Conservation (phyloP, 2,329 filamentous ascomycete species). For the Beauveria pseudobassiana region DNA sequence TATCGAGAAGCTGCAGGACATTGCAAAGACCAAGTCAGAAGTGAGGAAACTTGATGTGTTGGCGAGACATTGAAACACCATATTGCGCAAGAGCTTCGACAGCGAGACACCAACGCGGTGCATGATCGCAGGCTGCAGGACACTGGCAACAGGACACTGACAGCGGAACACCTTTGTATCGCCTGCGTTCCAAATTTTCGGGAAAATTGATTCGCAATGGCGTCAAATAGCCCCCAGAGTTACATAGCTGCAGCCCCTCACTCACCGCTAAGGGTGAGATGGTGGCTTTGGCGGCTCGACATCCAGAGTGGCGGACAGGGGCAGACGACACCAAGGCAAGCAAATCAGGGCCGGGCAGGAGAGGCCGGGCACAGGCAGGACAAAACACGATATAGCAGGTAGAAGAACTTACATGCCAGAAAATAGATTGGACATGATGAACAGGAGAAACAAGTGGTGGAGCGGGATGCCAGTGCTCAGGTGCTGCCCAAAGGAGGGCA, state of each 20-base stretch:
- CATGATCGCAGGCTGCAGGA: not conserved
- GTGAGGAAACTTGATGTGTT: not conserved
- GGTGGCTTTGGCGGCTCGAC: not conserved
- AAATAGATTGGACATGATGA: constrained; percentile 14
- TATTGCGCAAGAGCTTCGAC: not conserved
- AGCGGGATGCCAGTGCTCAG: constrained; percentile 10
- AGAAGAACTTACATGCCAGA: constrained; percentile 13
- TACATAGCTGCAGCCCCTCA: constrained; percentile 1
- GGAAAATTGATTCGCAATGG: not conserved
- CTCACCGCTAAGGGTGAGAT: constrained; percentile 11
- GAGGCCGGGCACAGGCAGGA: not conserved
- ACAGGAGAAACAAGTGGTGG: constrained; percentile 7
- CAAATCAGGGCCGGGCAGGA: not conserved
- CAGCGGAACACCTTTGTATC: not conserved
- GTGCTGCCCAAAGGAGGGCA: constrained; percentile 13
- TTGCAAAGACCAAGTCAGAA: not conserved
- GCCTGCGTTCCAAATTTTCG: no score
- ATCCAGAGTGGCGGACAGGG: not conserved
- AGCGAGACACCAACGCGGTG: not conserved
- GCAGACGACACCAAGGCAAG: not conserved
- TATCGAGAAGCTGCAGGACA: not conserved
- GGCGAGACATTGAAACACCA: not conserved
- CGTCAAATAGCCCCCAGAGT: not conserved
- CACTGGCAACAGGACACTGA: no score
- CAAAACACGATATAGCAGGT: not conserved